Base-by-base conservation (phyloP, 441 rosid genomes). In the Omphalea diandra region DNA sequence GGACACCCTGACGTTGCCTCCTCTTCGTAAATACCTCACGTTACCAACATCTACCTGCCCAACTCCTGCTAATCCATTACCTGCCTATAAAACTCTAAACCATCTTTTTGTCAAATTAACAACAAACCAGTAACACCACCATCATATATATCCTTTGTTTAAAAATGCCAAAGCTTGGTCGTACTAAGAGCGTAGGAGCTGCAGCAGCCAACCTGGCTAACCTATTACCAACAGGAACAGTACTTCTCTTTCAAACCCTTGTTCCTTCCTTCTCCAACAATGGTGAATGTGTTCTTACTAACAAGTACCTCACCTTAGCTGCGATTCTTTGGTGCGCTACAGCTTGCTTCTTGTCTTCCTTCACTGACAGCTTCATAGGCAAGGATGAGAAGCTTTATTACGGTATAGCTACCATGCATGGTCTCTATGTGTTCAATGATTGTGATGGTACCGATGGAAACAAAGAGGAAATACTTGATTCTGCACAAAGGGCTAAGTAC, bases 291-390 rank as follows among this genome's bases (percentile, higher is more conserved):
- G 1, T 8, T 20, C 15, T 18, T 6, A 32, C 73, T 5, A 67
- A 53, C 55, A 60, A 44, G 38, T 67, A 31, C 56, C 77, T 82
- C 29, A 72, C 84, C 20, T 24, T 74, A 18, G 40, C 66, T 27
- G 12, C 76, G 22, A 67, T 84, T 17, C 44, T 55, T 9, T 0
- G 65, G 0, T 80, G 81, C 53, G 69, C 88, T 4, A 1, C 73
- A 11, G 24, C 76, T 8, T 80, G 89, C 63, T 81, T 84, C 63
- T 44, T 87, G 65, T 81, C 84, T 67, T 83, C 88, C 53, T 87
- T 87, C 80, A 85, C 85, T 0, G 90, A 86, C 52, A 81, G 86
- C 65, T 75, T 83, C 68, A 15, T 59, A 0, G 81, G 74, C 14
- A 49, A 33, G 0, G 75, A 82, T 22, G 77, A 75, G 3, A 80